phyloP scores from a whole-genome alignment of 495 filamentous ascomycete genomes.

The Daldinia grandis region DNA sequence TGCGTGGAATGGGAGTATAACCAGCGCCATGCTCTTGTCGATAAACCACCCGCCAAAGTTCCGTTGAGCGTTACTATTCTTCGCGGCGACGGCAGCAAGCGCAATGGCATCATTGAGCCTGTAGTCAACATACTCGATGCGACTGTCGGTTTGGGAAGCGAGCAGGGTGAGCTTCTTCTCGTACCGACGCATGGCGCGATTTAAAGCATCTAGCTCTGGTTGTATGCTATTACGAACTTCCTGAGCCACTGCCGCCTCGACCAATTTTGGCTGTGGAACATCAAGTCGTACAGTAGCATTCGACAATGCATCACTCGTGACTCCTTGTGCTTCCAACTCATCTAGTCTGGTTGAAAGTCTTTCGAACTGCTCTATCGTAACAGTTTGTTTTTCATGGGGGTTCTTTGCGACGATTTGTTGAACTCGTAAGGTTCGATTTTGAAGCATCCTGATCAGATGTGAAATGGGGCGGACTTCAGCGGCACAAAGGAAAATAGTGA shows the following conservation, averaged over 20 bases:
- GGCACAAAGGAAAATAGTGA: conserved; percentile 91
- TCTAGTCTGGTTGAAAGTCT: conserved; percentile 72
- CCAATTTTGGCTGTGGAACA: conserved; percentile 41
- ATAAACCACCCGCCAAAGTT: conserved; percentile 40
- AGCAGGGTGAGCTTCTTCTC: conserved; percentile 85
- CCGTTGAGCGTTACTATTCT: conserved; percentile 55
- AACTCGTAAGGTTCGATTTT: conserved; percentile 80
- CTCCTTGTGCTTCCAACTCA: conserved; percentile 71
- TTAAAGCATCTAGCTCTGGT: conserved; percentile 87
- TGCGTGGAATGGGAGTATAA: conserved; percentile 49
- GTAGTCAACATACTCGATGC: conserved; percentile 72
- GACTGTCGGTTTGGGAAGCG: conserved; percentile 75
- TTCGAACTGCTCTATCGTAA: conserved; percentile 57
- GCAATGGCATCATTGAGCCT: conserved; percentile 80
- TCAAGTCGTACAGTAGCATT: conserved; percentile 37
- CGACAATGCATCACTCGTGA: conserved; percentile 43
- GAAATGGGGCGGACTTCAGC: conserved; percentile 83
- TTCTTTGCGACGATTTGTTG: conserved; percentile 74
- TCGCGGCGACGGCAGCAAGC: conserved; percentile 76
- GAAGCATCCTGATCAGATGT: conserved; percentile 82
- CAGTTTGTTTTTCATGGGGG: conserved; percentile 52
- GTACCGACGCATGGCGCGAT: conserved; percentile 89
- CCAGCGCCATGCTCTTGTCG: conserved; percentile 34
- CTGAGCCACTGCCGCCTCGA: conserved; percentile 60
- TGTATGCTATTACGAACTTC: conserved; percentile 73